phyloP scores from a whole-genome alignment of 768 basidiomycete species.

The Mycena rosella region DNA sequence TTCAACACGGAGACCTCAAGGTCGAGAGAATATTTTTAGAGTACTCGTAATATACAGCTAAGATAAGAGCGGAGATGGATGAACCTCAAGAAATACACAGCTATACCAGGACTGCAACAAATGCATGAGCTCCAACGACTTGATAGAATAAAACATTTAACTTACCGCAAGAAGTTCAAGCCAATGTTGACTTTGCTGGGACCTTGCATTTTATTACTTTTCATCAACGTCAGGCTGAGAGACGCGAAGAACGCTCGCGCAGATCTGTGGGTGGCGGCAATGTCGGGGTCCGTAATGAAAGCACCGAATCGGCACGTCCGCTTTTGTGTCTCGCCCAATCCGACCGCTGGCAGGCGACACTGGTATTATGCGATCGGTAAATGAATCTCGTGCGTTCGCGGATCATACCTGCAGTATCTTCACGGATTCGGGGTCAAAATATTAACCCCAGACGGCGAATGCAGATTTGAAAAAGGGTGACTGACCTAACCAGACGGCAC shows the following conservation, averaged over 20 bases:
- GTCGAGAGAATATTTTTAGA: no score
- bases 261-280: constrained; percentile 9
- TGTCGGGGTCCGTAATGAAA: neutral
- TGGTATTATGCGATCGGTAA: neutral
- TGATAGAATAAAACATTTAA: no score
- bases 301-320: neutral
- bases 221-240: neutral
- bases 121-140: no score
- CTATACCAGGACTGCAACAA: no score
- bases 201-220: no score
- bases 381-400: neutral
- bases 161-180: no score
- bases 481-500: neutral
- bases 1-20: no score
- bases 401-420: neutral
- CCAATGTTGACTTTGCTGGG: no score
- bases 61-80: no score
- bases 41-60: no score
- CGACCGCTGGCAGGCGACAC: neutral
- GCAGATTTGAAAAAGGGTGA: neutral
- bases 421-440: neutral
- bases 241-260: constrained; percentile 4
- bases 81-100: no score
- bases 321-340: neutral
- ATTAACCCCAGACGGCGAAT: no score